Evolutionary conservation across 179 eudicot genomes (phyloP), one percentile per base, ranked within the genome.

Genomic region (Sideroxylon spinosum): DNA sequence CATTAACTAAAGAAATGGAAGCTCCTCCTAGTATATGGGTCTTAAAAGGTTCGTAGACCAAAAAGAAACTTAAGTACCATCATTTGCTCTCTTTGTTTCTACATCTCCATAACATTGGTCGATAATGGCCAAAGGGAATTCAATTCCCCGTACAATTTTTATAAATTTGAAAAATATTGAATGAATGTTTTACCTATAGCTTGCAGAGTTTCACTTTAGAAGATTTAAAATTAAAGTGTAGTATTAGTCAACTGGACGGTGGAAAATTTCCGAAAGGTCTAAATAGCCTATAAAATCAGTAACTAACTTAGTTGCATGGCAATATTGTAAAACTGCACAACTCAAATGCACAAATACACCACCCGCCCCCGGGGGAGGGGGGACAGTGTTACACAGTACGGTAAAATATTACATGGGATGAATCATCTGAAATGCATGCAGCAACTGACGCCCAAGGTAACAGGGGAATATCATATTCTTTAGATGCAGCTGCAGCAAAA

Each of bases 361-460:
- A n/a, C n/a, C n/a, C n/a, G n/a, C n/a, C n/a, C n/a, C n/a, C n/a
- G 55, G 26, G 10, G 64, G 53, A 62, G n/a, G 25, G 63, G 5
- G 14, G 28, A 57, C 19, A 64, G 11, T n/a, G 16, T 71, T 61
- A 71, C 50, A 56, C 50, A 56, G 60, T 3, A 74, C 48, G 72
- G 25, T 62, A 37, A 71, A 63, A 67, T 74, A 78, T 48, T 89
- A 93, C 99, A 84, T 86, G 75, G 64, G 81, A 68, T 28, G 85
- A 77, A 81, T 88, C 85, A 83, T 86, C 88, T 71, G 98, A 93
- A 61, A 95, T 83, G 88, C 95, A 90, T 68, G 95, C 99, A 66
- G 99, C 99, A 76, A 95, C 92, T 29, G 99, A 90, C 71, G 93
- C 97, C 99, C 99, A 95, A 37, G 99, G 99, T 79, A 95, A 84